Conservation (phyloP, 2,329 filamentous ascomycete genomes). For the Arthrobotrys entomopaga region DNA sequence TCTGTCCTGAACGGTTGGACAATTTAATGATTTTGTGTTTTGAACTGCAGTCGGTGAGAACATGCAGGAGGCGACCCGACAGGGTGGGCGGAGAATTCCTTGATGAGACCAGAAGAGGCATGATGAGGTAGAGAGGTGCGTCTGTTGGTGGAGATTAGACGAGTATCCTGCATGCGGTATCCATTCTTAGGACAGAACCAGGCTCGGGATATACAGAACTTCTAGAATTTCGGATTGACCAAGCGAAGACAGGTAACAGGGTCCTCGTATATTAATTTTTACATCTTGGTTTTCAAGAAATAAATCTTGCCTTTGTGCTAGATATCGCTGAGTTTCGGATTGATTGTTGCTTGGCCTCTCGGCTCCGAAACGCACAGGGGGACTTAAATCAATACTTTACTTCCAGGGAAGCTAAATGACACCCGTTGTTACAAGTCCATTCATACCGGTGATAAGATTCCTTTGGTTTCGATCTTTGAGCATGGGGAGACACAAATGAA, state of each 20-base stretch:
- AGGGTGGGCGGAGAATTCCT: constrained; percentile 8
- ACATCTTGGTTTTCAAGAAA: background rate
- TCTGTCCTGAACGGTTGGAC: background rate
- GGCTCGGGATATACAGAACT: constrained; percentile 9
- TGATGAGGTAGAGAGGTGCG: constrained; percentile 3
- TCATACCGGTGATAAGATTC: constrained; percentile 37
- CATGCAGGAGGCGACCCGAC: background rate
- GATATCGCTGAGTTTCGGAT: constrained; percentile 9
- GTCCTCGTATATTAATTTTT: background rate
- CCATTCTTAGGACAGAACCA: constrained; percentile 5
- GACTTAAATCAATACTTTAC: too few relatives aligned
- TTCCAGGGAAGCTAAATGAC: background rate
- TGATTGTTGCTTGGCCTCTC: constrained; percentile 16
- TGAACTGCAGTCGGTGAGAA: constrained; percentile 5
- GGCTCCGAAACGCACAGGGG: constrained; percentile 25
- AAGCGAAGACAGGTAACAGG: background rate
- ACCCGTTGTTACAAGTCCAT: constrained; percentile 26
- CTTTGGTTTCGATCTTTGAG: background rate
- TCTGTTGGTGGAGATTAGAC: constrained; percentile 23
- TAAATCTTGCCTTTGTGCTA: background rate
- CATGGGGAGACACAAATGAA: constrained; percentile 7
- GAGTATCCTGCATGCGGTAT: constrained; percentile 21
- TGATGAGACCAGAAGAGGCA: background rate
- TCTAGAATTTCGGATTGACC: constrained; percentile 21
- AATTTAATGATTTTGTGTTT: background rate